Percentiles rank a stretch among this genome's conserved stretches.
These are phyloP conservation scores for Knufia fluminis DNA, from an alignment of 2,329 filamentous ascomycete genomes.

Conservation along the genomic window DNA sequence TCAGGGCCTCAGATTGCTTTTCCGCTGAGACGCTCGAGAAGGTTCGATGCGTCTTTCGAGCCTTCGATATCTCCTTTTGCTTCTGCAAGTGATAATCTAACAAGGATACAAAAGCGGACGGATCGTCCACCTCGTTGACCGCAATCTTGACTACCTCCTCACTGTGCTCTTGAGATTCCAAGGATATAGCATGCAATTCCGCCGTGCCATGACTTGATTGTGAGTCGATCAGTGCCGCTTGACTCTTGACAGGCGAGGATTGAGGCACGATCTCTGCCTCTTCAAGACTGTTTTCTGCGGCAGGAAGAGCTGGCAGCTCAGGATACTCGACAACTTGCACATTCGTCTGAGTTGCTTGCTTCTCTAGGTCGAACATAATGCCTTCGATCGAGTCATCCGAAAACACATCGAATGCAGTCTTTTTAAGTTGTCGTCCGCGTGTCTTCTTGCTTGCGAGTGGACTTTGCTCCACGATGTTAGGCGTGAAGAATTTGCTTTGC, in stretches of 20 bases:
- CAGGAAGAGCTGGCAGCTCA: slow-evolving; percentile 19
- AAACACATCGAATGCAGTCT: slow-evolving; percentile 40
- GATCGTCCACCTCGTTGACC: slow-evolving; percentile 15
- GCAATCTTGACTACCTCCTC: neutral
- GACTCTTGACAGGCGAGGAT: slow-evolving; percentile 16
- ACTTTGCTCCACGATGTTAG: slow-evolving; percentile 28
- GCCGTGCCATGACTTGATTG: slow-evolving; percentile 5
- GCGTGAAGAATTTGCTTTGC: slow-evolving; percentile 42
- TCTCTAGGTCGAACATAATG: slow-evolving; percentile 38
- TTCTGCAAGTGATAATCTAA: slow-evolving; percentile 30
- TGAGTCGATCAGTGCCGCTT: neutral
- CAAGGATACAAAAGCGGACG: slow-evolving; percentile 27
- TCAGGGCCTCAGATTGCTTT: slow-evolving; percentile 13
- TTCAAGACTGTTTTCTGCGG: slow-evolving; percentile 8
- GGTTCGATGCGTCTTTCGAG: neutral
- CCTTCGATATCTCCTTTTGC: slow-evolving; percentile 25
- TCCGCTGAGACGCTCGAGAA: slow-evolving; percentile 11
- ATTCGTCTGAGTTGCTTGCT: slow-evolving; percentile 15
- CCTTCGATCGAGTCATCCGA: slow-evolving; percentile 46
- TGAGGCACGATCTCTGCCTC: slow-evolving; percentile 14
- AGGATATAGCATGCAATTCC: neutral
- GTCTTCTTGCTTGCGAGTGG: slow-evolving; percentile 31
- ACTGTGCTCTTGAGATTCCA: neutral
- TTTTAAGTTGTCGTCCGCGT: slow-evolving; percentile 33
- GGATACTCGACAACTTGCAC: slow-evolving; percentile 2